Evolutionary conservation across 768 basidiomycete species (phyloP), one percentile per base, ranked within the genome.

Genomic region (Ramaria rubella): DNA sequence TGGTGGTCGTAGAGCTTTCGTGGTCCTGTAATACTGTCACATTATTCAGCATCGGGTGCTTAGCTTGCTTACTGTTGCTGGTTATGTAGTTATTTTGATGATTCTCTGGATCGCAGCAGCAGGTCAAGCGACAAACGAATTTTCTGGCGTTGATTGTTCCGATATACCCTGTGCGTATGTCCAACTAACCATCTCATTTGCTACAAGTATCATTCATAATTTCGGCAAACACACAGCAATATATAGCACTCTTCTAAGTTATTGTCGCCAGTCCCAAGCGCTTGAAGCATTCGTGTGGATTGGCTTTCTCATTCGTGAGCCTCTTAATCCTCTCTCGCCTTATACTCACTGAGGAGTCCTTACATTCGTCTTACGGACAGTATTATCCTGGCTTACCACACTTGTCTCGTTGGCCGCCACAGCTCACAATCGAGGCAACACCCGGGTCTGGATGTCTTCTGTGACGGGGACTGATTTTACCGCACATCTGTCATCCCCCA

Each of bases 61-160:
- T 24, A 17, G 23, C 40, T 42, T 4, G 27, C 46, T 7, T 3
- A 48, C 24, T n/a, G 23, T 42, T 17, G n/a, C 2, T 14, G n/a
- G 14, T 3, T 38, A 3, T 21, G 15, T 49, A 72, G 72, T 55
- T 21, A 5, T 70, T 45, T 66, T 77, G 24, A 70, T 67, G 63
- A 51, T 75, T 38, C 60, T 77, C 30, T 77, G 72, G 76, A 67
- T 77, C 24, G 69, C 73, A 15, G 62, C 67, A 26, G 76, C 61
- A 3, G 69, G 64, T 3, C 60, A 68, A 34, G 53, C 73, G 2
- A 66, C 64, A 14, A 9, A 52, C n/a, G 6, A 27, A 2, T 49
- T 21, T 9, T 14, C 5, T 4, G 15, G 7, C 11, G 5, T 52
- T n/a, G 38, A 9, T 38, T 65, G 62, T 52, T 52, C 59, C 6